Percentiles rank a stretch among this genome's conserved stretches.
Evolutionary conservation across 257 asterid genomes (phyloP).

Genomic region (Przewalskia tangutica): DNA sequence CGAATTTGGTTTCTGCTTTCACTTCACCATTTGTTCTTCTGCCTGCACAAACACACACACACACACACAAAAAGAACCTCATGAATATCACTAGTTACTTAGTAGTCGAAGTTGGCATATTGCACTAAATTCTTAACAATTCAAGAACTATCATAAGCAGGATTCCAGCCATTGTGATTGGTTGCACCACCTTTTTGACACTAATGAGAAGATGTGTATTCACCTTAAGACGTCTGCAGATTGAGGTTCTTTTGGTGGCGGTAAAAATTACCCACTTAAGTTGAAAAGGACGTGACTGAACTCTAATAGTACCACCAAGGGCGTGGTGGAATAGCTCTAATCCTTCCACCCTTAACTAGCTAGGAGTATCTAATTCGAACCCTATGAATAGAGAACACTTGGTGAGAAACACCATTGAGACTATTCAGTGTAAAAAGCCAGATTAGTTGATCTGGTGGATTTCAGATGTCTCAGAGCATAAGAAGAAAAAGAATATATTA

Average conservation of each 20-base stretch:
- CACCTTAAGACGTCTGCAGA: not conserved
- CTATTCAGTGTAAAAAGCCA: not conserved
- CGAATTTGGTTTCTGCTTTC: no score
- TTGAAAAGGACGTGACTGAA: not conserved
- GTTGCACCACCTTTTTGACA: not conserved
- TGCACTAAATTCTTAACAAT: not conserved
- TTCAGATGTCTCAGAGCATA: not conserved
- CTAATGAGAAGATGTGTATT: not conserved
- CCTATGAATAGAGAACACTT: not conserved
- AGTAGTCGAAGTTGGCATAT: not conserved
- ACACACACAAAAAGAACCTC: no score
- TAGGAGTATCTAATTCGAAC: not conserved
- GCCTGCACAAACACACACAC: no score
- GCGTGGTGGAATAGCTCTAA: not conserved
- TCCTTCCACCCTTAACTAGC: not conserved
- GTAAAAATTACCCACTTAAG: not conserved
- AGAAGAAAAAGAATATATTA: not conserved
- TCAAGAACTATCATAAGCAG: not conserved
- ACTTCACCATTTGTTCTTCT: no score
- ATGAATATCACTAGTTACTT: no score
- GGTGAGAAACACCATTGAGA: not conserved
- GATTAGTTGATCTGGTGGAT: not conserved
- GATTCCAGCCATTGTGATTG: not conserved
- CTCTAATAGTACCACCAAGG: not conserved
- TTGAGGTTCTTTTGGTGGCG: not conserved